Conservation (phyloP, 2,329 filamentous ascomycete species). For the Diaporthe vaccinii region DNA sequence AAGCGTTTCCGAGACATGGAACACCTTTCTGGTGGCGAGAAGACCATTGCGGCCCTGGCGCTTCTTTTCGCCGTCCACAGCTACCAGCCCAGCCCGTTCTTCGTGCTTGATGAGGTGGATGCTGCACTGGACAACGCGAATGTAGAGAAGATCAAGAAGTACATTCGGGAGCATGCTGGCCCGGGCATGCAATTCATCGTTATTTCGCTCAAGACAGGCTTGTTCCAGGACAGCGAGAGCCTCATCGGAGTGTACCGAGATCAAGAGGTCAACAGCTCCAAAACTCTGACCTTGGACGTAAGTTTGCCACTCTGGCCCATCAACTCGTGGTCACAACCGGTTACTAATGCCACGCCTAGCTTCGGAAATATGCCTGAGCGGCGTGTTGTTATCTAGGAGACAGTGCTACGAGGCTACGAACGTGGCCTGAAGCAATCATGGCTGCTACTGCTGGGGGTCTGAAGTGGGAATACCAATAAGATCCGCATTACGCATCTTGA, state of each 20-base stretch:
- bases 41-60: conserved; percentile 98
- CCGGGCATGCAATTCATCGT: conserved; percentile 99
- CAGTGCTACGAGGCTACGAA: too few relatives aligned
- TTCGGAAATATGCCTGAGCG: conserved; percentile 38
- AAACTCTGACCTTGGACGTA: conserved; percentile 94
- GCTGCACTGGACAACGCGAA: conserved; percentile 98
- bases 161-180: conserved; percentile 92
- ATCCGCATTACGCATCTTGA: background rate
- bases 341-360: conserved; percentile 24
- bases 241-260: conserved; percentile 96
- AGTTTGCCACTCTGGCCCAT: conserved; percentile 58
- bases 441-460: background rate
- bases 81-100: conserved; percentile 96
- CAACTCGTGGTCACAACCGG: conserved; percentile 21
- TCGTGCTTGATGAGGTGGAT: conserved; percentile 97
- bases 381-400: background rate
- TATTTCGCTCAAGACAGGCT: conserved; percentile 92
- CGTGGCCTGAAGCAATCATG: background rate
- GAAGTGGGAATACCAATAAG: background rate
- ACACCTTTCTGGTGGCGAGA: conserved; percentile 95
- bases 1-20: conserved; percentile 99
- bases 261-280: conserved; percentile 91
- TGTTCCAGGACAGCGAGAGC: conserved; percentile 97
- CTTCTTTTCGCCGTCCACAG: conserved; percentile 96
- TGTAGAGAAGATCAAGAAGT: conserved; percentile 95